Base-by-base conservation (phyloP, 441 rosid genomes). In the Breynia disticha region DNA sequence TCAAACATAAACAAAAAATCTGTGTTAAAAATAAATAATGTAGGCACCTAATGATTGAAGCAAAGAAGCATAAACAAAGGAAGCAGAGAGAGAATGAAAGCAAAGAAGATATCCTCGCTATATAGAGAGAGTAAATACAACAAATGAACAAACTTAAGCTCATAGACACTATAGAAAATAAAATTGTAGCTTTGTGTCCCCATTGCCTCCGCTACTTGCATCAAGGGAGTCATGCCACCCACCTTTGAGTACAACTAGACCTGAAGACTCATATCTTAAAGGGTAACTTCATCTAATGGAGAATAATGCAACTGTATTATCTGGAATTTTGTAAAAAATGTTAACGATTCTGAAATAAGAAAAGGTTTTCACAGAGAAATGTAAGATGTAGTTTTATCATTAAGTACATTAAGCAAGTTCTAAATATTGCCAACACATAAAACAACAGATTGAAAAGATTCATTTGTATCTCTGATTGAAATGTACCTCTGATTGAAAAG, bases 161-260 rank as follows among this genome's bases (percentile, higher is more conserved):
- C 48, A 37, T 16, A 50, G 54, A 13, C 41, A 39, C 54, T 18
- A 45, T 55, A 62, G 39, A 60, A 60, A 18, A 20, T 53, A 72
- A 60, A 43, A 7, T 60, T 50, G 55, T 37, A 60, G 80, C 90
- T 81, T 81, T 16, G 97, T 94, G 72, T 94, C 99, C 50, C 99
- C 99, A 67, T 94, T 94, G 82, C 97, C 99, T 76, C 99, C 99
- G 59, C 99, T 97, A 67, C 96, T 89, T 57, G 99, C 97, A 71
- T 87, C 99, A 62, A 94, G 80, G 54, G 97, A 94, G 62, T 95
- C 96, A 73, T 69, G 95, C 97, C 99, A 94, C 48, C 67, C 79
- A 53, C 97, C 99, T 76, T 70, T 83, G 38, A 94, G 87, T 74
- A 89, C 99, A 64, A 93, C 88, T 64, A 94, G 79, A 73, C 94